Conservation (phyloP, 2,329 filamentous ascomycete genomes). For the Colletotrichum filicis region DNA sequence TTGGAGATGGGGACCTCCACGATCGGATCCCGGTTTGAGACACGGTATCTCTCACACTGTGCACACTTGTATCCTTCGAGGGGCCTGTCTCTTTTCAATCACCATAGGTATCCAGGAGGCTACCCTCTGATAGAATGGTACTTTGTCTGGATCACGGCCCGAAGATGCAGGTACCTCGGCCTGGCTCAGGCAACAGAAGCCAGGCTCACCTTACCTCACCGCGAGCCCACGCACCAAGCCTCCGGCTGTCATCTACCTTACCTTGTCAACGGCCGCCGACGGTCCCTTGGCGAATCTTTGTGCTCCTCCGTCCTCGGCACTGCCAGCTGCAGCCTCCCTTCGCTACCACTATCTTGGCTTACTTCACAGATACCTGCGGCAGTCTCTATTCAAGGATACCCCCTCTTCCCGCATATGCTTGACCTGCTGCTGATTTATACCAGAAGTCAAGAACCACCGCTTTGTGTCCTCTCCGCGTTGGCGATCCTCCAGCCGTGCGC, state of each 20-base stretch:
- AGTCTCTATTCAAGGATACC: neutral
- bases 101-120: neutral
- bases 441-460: neutral
- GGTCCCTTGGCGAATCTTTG: neutral
- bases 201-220: neutral
- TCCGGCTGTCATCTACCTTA: neutral
- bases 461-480: neutral
- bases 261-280: neutral
- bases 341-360: neutral
- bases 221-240: neutral
- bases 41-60: neutral
- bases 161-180: conserved; percentile 18
- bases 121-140: neutral
- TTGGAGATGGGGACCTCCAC: neutral
- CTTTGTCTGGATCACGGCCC: neutral
- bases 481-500: neutral
- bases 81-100: neutral
- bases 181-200: neutral
- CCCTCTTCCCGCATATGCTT: neutral
- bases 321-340: neutral
- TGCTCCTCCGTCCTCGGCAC: neutral
- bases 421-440: neutral
- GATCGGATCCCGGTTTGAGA: neutral
- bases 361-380: neutral
- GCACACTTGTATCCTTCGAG: neutral